These are phyloP conservation scores for Lithohypha guttulata DNA, from an alignment of 2,329 filamentous ascomycete genomes.

Conservation along the genomic window DNA sequence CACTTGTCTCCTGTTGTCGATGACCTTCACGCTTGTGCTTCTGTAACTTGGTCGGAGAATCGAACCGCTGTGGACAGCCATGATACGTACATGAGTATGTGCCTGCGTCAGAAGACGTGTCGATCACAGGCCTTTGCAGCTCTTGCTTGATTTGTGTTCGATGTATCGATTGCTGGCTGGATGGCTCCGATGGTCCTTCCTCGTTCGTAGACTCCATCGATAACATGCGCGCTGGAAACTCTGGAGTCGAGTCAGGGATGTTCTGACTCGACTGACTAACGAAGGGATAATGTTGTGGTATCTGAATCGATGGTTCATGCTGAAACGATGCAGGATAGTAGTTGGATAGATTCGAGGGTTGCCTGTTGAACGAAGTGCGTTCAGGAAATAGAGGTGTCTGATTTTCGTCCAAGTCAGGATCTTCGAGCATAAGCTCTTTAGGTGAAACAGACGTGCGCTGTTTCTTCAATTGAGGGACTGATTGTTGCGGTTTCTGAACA, in stretches of 20 bases:
- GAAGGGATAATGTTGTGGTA: slow-evolving; percentile 22
- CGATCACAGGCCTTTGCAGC: slow-evolving; percentile 44
- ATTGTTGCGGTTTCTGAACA: slow-evolving; percentile 29
- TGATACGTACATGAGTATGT: slow-evolving; percentile 97
- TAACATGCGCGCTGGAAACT: slow-evolving; percentile 49
- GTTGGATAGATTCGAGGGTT: slow-evolving; percentile 22
- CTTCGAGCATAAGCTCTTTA: slow-evolving; percentile 82
- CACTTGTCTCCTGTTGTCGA: slow-evolving; percentile 54
- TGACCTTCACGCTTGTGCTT: slow-evolving; percentile 95
- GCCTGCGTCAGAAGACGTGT: slow-evolving; percentile 63
- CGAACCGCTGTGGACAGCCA: slow-evolving; percentile 78
- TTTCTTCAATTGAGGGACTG: slow-evolving; percentile 30
- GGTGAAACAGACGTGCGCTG: slow-evolving; percentile 83
- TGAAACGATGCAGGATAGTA: slow-evolving; percentile 23
- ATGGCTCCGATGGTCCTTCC: slow-evolving; percentile 29
- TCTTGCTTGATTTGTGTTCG: slow-evolving; percentile 7
- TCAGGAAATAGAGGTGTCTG: slow-evolving; percentile 59
- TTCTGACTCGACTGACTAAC: slow-evolving; percentile 20
- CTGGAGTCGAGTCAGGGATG: slow-evolving; percentile 34
- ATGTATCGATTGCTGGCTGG: slow-evolving; percentile 24
- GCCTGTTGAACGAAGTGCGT: slow-evolving; percentile 42
- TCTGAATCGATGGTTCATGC: slow-evolving; percentile 16
- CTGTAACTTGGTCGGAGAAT: slow-evolving; percentile 74
- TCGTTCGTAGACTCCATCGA: slow-evolving; percentile 53
- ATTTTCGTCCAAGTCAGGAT: slow-evolving; percentile 62